Evolutionary conservation across 2,329 filamentous ascomycete species (phyloP).

Genomic region (Hymenoscyphus linearis): DNA sequence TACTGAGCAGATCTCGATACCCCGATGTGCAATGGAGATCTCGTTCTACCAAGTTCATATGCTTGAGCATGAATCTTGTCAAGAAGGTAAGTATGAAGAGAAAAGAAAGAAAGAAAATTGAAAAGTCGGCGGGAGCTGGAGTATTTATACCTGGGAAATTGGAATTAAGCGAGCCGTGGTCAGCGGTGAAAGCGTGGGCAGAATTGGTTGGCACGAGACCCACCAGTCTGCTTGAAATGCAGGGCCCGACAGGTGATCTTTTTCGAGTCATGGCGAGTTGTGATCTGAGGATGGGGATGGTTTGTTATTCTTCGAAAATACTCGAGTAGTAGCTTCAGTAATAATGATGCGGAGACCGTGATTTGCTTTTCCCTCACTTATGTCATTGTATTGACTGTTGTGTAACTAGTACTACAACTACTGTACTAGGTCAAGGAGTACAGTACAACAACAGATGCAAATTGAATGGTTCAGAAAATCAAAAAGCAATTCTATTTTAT

Average conservation of each 20-base stretch:
- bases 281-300: background rate
- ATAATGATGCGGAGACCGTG: background rate
- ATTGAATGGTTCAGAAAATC: background rate
- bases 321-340: background rate
- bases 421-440: background rate
- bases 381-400: background rate
- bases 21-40: constrained; percentile 49
- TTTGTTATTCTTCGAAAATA: background rate
- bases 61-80: constrained; percentile 40
- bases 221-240: background rate
- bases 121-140: background rate
- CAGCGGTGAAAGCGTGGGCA: too few species aligned
- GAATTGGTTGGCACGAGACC: too few species aligned
- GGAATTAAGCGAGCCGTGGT: background rate
- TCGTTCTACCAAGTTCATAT: constrained; percentile 29
- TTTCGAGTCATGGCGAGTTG: background rate
- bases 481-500: background rate
- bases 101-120: constrained; percentile 6
- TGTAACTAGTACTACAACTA: background rate
- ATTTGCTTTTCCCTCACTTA: background rate
- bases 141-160: background rate
- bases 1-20: constrained; percentile 33
- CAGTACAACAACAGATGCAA: background rate
- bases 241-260: background rate
- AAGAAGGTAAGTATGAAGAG: constrained; percentile 34